These are phyloP conservation scores for Brettanomyces anomalus DNA, from an alignment of 805 yeast genomes.

Conservation along the genomic window DNA sequence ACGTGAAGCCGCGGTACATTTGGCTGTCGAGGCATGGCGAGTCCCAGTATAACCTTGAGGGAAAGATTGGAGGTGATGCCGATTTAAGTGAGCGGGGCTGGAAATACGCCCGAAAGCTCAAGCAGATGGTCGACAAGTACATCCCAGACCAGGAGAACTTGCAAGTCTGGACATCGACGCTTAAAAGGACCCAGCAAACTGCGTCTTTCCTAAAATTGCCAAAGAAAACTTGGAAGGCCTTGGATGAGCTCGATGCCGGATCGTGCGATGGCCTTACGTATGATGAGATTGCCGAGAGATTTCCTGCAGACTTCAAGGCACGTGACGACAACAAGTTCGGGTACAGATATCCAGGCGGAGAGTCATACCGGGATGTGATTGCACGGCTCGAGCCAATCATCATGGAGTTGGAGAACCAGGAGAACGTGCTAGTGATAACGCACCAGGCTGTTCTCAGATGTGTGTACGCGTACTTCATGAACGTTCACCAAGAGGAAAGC, in stretches of 20 bases:
- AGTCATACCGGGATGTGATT: constrained; percentile 91
- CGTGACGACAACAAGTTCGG: constrained; percentile 94
- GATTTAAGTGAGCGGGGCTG: constrained; percentile 76
- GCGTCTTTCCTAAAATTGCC: constrained; percentile 74
- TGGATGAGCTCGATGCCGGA: constrained; percentile 96
- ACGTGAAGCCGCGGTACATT: constrained; percentile 83
- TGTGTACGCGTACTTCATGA: constrained; percentile 96
- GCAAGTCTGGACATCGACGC: constrained; percentile 94
- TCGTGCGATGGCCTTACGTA: constrained; percentile 96
- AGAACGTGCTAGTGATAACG: constrained; percentile 88
- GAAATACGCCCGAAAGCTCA: constrained; percentile 73
- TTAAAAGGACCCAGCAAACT: constrained; percentile 87
- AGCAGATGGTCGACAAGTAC: constrained; percentile 60
- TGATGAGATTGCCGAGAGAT: constrained; percentile 75
- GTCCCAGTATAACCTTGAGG: constrained; percentile 82
- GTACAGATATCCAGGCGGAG: constrained; percentile 95
- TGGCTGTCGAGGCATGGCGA: constrained; percentile 97
- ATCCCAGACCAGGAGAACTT: constrained; percentile 54
- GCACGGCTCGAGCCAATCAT: constrained; percentile 93
- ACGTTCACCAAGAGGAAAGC: constrained; percentile 92
- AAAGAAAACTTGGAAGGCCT: constrained; percentile 89
- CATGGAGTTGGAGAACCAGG: constrained; percentile 97
- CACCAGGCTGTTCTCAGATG: constrained; percentile 97
- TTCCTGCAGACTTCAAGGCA: constrained; percentile 93
- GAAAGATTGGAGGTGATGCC: constrained; percentile 95